Conservation (phyloP, 2,329 filamentous ascomycete species). For the Anisogramma anomala region DNA sequence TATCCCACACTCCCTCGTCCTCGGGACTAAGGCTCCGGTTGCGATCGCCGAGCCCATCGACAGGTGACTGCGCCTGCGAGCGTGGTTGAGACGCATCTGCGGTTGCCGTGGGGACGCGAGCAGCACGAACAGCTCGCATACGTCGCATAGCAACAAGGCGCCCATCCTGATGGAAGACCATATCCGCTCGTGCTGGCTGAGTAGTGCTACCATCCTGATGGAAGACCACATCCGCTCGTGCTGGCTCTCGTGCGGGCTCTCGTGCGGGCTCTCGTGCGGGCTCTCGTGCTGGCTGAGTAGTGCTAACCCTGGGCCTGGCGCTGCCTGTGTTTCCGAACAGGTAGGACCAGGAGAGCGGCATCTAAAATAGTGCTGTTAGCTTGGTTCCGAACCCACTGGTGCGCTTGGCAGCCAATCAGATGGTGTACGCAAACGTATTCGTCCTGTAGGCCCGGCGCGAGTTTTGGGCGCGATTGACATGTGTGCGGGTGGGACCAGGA, state of each 20-base stretch:
- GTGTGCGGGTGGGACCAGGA: background rate
- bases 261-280: no score
- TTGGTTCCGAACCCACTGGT: background rate
- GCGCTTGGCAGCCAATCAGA: background rate
- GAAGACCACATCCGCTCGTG: no score
- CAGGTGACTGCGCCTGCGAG: background rate
- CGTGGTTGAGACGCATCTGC: background rate
- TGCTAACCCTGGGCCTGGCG: no score
- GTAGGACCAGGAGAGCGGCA: background rate
- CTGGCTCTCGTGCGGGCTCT: no score
- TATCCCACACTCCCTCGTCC: slow-evolving; percentile 60
- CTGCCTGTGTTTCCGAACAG: no score
- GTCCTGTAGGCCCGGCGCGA: background rate
- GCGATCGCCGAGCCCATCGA: slow-evolving; percentile 69
- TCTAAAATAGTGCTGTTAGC: slow-evolving; percentile 8
- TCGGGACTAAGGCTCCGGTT: slow-evolving; percentile 71
- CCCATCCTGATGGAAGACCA: slow-evolving; percentile 1
- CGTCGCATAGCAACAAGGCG: slow-evolving; percentile 5
- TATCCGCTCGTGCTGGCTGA: no score
- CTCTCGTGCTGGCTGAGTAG: no score
- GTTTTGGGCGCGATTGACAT: background rate
- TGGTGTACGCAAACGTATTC: background rate
- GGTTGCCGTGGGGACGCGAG: background rate
- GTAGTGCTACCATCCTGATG: no score
- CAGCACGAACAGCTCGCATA: slow-evolving; percentile 3